Conservation (phyloP, 1,284 basidiomycete genomes). For the Sporisorium iseilematis-ciliati region DNA sequence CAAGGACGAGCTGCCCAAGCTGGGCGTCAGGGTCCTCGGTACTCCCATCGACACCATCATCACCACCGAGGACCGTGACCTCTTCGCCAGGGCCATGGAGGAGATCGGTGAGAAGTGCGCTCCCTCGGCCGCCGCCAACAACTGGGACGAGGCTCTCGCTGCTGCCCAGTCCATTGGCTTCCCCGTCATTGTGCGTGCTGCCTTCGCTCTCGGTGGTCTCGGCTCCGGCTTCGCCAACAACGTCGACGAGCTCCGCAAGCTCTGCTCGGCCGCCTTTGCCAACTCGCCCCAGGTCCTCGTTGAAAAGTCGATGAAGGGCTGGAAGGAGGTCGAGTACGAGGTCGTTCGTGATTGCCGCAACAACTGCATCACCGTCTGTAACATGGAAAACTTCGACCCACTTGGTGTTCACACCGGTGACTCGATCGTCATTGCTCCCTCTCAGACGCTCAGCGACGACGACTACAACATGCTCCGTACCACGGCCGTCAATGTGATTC, state of each 20-base stretch:
- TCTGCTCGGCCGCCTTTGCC: constrained; percentile 86
- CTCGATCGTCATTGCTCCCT: constrained; percentile 98
- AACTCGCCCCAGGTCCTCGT: constrained; percentile 96
- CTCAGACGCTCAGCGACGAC: constrained; percentile 86
- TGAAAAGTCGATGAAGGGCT: constrained; percentile 97
- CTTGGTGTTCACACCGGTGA: constrained; percentile 98
- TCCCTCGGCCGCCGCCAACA: constrained; percentile 81
- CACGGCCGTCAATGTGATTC: constrained; percentile 96
- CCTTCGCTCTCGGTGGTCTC: constrained; percentile 93
- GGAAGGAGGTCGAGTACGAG: constrained; percentile 98
- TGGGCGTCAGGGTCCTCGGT: constrained; percentile 90
- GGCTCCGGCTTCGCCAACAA: constrained; percentile 95
- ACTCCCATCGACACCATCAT: constrained; percentile 98
- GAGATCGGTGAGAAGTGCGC: constrained; percentile 96
- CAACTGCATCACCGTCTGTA: constrained; percentile 98
- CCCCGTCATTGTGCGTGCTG: constrained; percentile 95
- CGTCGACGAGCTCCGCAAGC: constrained; percentile 84
- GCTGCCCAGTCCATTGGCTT: constrained; percentile 93
- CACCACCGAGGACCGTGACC: constrained; percentile 93
- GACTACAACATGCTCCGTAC: constrained; percentile 99
- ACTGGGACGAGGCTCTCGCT: constrained; percentile 81
- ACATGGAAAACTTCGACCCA: constrained; percentile 99
- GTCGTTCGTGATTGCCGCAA: constrained; percentile 97
- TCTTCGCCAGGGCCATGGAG: constrained; percentile 95
- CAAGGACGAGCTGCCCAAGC: constrained; percentile 87